These are phyloP conservation scores for Lactarius pseudohatsudake DNA, from an alignment of 768 basidiomycete genomes.

Conservation along the genomic window DNA sequence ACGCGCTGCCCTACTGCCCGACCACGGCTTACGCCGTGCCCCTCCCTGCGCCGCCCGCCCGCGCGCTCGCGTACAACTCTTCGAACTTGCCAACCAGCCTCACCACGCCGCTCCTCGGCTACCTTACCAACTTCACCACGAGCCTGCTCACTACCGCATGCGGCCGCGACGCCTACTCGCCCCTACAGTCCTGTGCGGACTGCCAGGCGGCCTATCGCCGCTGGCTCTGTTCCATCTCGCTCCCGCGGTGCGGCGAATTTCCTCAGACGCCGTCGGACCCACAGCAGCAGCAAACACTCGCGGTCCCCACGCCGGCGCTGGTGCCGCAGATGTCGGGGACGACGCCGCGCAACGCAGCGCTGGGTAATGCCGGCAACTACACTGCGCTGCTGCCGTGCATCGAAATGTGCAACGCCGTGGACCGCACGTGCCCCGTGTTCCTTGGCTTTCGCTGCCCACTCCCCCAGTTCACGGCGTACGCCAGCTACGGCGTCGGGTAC, in stretches of 20 bases:
- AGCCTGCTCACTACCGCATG: slow-evolving; percentile 74
- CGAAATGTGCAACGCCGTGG: slow-evolving; percentile 70
- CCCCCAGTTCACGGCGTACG: slow-evolving; percentile 56
- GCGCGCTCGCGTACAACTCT: slow-evolving; percentile 47
- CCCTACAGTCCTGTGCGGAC: slow-evolving; percentile 71
- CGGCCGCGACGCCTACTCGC: slow-evolving; percentile 78
- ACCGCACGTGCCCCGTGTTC: slow-evolving; percentile 76
- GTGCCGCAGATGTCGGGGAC: slow-evolving; percentile 41
- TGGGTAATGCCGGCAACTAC: slow-evolving; percentile 50
- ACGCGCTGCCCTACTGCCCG: slow-evolving; percentile 76
- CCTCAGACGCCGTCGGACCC: slow-evolving; percentile 38
- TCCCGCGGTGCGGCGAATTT: slow-evolving; percentile 72
- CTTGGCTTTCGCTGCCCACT: slow-evolving; percentile 70
- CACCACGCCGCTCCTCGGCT: slow-evolving; percentile 51
- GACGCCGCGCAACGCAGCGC: slow-evolving; percentile 48
- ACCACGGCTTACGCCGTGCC: slow-evolving; percentile 67
- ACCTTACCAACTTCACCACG: slow-evolving; percentile 72
- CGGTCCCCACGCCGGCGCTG: slow-evolving; percentile 45
- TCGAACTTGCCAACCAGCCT: slow-evolving; percentile 51
- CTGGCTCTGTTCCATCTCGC: slow-evolving; percentile 74
- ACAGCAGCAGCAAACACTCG: slow-evolving; percentile 33
- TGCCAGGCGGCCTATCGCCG: slow-evolving; percentile 70
- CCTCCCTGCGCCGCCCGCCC: slow-evolving; percentile 49
- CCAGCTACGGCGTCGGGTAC: slow-evolving; percentile 76
- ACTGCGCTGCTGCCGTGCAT: slow-evolving; percentile 73